phyloP scores from a whole-genome alignment of 495 filamentous ascomycete species.

The Penicillium paxilli region DNA sequence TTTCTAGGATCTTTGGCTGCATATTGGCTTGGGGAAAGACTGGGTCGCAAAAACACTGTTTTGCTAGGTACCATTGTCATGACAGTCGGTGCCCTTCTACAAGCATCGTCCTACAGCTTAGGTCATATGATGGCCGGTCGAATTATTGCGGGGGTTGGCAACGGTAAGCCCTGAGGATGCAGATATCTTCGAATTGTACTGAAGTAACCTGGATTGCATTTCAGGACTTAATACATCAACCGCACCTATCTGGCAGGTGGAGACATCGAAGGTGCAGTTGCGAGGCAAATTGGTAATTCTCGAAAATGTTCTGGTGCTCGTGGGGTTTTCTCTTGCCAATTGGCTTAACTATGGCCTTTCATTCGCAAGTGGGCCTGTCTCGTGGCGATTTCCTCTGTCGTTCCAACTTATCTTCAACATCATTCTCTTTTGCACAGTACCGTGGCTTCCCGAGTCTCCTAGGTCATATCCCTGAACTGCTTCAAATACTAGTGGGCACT shows the following conservation, averaged over 20 bases:
- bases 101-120: slow-evolving; percentile 45
- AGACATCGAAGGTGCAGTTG: slow-evolving; percentile 52
- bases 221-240: slow-evolving; percentile 4
- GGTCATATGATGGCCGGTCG: slow-evolving; percentile 45
- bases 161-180: too few relatives aligned
- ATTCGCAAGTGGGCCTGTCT: slow-evolving; percentile 5
- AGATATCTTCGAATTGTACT: too few relatives aligned
- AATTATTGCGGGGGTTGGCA: slow-evolving; percentile 40
- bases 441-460: slow-evolving; percentile 52
- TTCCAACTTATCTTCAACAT: slow-evolving; percentile 53
- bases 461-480: not conserved
- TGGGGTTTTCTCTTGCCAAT: slow-evolving; percentile 27
- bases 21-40: slow-evolving; percentile 44
- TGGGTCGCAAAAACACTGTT: slow-evolving; percentile 51
- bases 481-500: not conserved
- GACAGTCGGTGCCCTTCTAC: slow-evolving; percentile 53
- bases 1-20: slow-evolving; percentile 49
- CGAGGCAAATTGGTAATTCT: slow-evolving; percentile 58
- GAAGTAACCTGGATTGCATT: too few relatives aligned
- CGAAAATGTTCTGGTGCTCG: slow-evolving; percentile 56
- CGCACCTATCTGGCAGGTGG: slow-evolving; percentile 42
- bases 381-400: slow-evolving; percentile 42
- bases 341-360: slow-evolving; percentile 18
- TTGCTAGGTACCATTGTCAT: slow-evolving; percentile 49
- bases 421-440: slow-evolving; percentile 41